Evolutionary conservation across 83 land plant genomes (phyloP).

Genomic region (Thuja plicata): DNA sequence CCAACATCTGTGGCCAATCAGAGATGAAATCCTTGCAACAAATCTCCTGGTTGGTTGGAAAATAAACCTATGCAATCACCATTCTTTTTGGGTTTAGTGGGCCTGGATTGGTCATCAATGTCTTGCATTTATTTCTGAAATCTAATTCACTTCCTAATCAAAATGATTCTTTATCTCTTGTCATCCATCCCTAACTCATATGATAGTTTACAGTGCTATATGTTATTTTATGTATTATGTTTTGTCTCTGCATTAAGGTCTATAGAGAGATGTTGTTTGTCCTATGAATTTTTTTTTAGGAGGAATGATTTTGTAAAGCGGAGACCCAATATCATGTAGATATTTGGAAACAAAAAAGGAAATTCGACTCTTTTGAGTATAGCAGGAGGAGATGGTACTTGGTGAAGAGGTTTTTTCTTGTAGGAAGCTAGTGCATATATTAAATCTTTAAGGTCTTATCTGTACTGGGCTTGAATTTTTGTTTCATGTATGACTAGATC

Average conservation of each 20-base stretch:
- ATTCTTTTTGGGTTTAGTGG: background rate
- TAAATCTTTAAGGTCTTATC: background rate
- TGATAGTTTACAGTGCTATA: background rate
- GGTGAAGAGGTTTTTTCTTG: background rate
- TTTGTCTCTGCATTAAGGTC: background rate
- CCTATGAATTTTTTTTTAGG: background rate
- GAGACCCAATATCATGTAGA: background rate
- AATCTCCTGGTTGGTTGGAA: conserved; percentile 18
- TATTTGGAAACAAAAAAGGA: background rate
- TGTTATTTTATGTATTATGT: background rate
- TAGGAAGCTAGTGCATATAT: background rate
- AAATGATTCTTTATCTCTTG: background rate
- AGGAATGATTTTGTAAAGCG: no score
- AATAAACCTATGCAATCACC: background rate
- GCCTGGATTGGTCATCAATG: conserved; percentile 1
- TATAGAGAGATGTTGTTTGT: background rate
- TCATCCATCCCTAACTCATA: background rate
- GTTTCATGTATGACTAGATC: background rate
- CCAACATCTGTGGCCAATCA: conserved; percentile 2
- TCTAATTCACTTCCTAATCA: background rate
- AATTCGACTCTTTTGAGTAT: background rate
- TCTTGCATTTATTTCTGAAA: background rate
- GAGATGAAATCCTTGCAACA: background rate
- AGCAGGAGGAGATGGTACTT: background rate
- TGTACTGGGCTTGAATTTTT: background rate